These are phyloP conservation scores for Hypoxylon sp. DNA, from an alignment of 2,329 filamentous ascomycete genomes.

Conservation along the genomic window DNA sequence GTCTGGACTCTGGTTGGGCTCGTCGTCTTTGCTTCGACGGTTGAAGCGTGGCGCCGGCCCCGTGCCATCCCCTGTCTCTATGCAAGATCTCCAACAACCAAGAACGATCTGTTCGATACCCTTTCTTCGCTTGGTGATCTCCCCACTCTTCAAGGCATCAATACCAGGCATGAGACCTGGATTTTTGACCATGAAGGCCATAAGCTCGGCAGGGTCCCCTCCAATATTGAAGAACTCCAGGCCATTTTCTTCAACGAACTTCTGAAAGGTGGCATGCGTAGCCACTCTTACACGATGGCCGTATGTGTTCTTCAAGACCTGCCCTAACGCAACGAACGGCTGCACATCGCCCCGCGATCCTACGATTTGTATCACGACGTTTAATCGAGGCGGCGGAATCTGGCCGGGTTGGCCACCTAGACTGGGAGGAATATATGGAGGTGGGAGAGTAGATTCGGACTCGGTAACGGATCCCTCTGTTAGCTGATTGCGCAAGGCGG, in stretches of 20 bases:
- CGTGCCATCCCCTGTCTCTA: constrained; percentile 75
- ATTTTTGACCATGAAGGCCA: constrained; percentile 81
- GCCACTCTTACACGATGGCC: constrained; percentile 70
- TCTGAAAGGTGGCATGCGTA: constrained; percentile 68
- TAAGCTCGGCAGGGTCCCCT: constrained; percentile 67
- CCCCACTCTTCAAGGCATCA: constrained; percentile 75
- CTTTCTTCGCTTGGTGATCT: constrained; percentile 75
- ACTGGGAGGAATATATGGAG: constrained; percentile 80
- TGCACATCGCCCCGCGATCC: constrained; percentile 69
- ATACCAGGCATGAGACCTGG: constrained; percentile 81
- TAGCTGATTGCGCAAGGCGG: constrained; percentile 72
- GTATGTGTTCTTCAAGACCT: constrained; percentile 62
- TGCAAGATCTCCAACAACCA: constrained; percentile 82
- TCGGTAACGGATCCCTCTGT: constrained; percentile 60
- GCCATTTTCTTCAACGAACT: constrained; percentile 66
- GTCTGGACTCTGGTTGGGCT: constrained; percentile 22
- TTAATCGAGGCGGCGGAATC: constrained; percentile 57
- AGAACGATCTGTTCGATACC: constrained; percentile 78
- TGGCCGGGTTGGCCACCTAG: constrained; percentile 74
- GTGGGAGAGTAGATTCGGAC: constrained; percentile 66
- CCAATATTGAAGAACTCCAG: constrained; percentile 72
- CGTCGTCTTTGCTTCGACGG: constrained; percentile 44
- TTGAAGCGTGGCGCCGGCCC: constrained; percentile 61
- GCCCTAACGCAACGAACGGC: constrained; percentile 71
- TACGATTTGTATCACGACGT: constrained; percentile 70